Evolutionary conservation across 192 early-diverging fungal genomes (phyloP), one percentile per base, ranked within the genome.

Genomic region (Coemansia sp.): DNA sequence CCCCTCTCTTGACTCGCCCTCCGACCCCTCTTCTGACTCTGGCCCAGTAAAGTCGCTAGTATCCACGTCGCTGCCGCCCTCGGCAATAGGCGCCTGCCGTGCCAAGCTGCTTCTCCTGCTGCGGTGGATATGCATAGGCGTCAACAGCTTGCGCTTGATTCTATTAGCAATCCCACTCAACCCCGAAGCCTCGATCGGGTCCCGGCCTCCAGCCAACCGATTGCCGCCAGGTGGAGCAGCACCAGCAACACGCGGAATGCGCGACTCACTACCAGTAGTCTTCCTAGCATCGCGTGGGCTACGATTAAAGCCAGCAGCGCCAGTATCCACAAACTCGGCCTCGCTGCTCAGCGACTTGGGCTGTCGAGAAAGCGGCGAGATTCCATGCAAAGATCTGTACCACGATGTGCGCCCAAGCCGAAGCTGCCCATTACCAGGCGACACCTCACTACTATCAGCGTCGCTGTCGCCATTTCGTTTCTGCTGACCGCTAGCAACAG

Each of bases 361-460:
- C 46, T 76, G 68, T 17, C 74, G 55, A 25, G 79, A 82, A 23
- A 82, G 62, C 15, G 79, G 79, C 36, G 79, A 82, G 29, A 82
- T 76, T 1, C 79, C 79, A 34, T 82, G 79, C 46, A 82, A 32
- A 25, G 79, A 76, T 21, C 79, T 68, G 66, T 82, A 82, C 79
- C 79, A 82, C 8, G 61, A 53, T 4, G 74, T 74, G 31, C 68
- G 74, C 7, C 74, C 79, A 31, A 75, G 50, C 3, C 78, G 64
- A 25, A 65, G 34, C 42, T 57, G 66, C 17, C 46, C 63, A 44
- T 58, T 53, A 7, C 41, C 61, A 27, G 72, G 66, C 9, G 66
- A 48, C 29, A 31, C 19, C 2, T 29, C 39, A n/a, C 27, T 41
- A 21, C 32, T 36, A 31, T 38, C 32, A 27, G 27, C 1, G 27